A percentile compares a stretch with the other conserved stretches of the same genome.
These are phyloP conservation scores for Salix viminalis DNA, from an alignment of 345 rosid species.

Conservation along the genomic window DNA sequence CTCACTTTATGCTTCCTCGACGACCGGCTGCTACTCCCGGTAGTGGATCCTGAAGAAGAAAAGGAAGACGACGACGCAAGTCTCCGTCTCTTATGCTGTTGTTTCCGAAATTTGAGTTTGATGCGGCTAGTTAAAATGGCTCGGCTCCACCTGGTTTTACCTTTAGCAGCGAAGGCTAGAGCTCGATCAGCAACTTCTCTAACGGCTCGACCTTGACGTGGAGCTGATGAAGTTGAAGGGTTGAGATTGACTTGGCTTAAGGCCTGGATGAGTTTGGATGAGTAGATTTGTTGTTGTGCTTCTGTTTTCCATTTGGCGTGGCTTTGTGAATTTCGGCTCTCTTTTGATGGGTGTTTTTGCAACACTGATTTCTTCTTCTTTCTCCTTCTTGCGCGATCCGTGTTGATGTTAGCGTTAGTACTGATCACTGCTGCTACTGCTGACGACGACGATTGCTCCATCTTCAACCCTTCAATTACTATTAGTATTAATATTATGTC, in stretches of 20 bases:
- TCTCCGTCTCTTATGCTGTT: conserved; percentile 44
- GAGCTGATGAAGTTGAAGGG: conserved; percentile 39
- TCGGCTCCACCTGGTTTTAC: conserved; percentile 86
- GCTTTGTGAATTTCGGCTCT: conserved; percentile 22
- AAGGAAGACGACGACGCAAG: conserved; percentile 19
- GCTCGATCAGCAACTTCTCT: conserved; percentile 81
- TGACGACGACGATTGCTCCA: not conserved
- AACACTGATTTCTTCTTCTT: conserved; percentile 55
- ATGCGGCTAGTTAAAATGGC: conserved; percentile 71
- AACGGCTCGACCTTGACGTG: conserved; percentile 59
- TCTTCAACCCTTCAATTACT: not conserved
- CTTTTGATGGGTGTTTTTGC: conserved; percentile 15
- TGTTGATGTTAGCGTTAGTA: conserved; percentile 26
- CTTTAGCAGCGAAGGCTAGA: conserved; percentile 78
- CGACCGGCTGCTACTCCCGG: conserved; percentile 31
- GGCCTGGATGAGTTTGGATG: conserved; percentile 71
- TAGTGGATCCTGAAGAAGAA: conserved; percentile 6
- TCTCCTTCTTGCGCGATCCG: conserved; percentile 54
- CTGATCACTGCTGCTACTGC: conserved; percentile 33
- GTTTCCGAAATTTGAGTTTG: conserved; percentile 75
- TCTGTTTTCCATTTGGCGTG: conserved; percentile 72
- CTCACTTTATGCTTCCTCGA: conserved; percentile 66
- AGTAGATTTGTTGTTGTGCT: conserved; percentile 72
- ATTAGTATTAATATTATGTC: not conserved
- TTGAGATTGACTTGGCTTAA: conserved; percentile 44